phyloP scores from a whole-genome alignment of 495 filamentous ascomycete species.

The Apiosordaria backusii region DNA sequence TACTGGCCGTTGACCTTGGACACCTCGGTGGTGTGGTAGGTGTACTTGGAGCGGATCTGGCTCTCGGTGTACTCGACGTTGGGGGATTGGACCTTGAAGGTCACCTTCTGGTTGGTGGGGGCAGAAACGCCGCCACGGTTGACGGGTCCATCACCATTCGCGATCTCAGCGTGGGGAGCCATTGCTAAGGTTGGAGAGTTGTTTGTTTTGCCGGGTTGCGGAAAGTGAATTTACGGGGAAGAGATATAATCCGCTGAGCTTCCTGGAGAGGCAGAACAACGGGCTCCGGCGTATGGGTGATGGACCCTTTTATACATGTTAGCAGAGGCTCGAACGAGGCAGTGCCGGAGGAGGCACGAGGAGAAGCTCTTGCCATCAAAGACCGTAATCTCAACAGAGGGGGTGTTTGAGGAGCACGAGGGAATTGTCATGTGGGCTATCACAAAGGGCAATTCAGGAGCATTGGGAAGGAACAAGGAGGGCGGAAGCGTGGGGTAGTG shows the following conservation, averaged over 20 bases:
- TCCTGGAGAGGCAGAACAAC: constrained; percentile 86
- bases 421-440: not conserved
- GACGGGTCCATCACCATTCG: constrained; percentile 70
- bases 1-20: constrained; percentile 70
- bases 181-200: constrained; percentile 47
- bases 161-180: constrained; percentile 88
- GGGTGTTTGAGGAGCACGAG: not conserved
- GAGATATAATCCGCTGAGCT: constrained; percentile 76
- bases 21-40: constrained; percentile 89
- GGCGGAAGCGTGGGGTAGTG: not conserved
- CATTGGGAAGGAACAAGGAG: not conserved
- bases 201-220: constrained; percentile 12
- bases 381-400: not conserved
- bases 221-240: constrained; percentile 47
- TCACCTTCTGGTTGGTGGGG: constrained; percentile 49
- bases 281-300: constrained; percentile 96
- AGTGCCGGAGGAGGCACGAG: not conserved
- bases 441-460: not conserved
- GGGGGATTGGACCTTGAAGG: constrained; percentile 82
- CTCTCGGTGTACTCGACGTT: constrained; percentile 87
- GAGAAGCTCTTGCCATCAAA: not conserved
- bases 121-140: constrained; percentile 56
- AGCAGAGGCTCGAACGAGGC: constrained; percentile 6
- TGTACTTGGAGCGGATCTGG: constrained; percentile 91
- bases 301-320: constrained; percentile 60